Evolutionary conservation across 2,329 filamentous ascomycete species (phyloP), one percentile per base, ranked within the genome.

Genomic region (Alternaria conjuncta): DNA sequence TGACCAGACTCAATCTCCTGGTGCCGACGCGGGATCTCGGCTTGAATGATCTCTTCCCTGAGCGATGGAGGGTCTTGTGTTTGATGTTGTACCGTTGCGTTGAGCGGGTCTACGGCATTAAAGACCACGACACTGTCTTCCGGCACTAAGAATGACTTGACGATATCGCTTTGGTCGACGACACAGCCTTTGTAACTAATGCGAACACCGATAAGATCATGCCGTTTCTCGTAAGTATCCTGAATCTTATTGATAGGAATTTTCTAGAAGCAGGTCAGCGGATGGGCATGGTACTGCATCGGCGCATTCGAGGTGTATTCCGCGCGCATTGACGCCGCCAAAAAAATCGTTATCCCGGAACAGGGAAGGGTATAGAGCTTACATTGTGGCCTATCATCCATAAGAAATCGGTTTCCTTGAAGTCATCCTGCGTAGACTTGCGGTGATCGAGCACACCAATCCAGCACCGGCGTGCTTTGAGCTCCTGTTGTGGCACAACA

Each of bases 351-450:
- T 25, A 47, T 15, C 8, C 1, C 45, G 13, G 18, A 10, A 28
- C 18, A 20, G 47, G 8, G 6, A 8, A 15, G 58, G 12, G 3
- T 18, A 1, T 43, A 25, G 11, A 15, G 71, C 76, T 70, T 63
- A 79, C 76, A n/a, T 53, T 36, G 55, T 77, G 69, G 15, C 70
- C 73, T 36, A 77, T 76, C 59, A 81, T 71, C 78, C 80, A 82
- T 2, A 79, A 56, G 51, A 81, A 79, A 50, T 80, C 75, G 1
- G 25, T 9, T 44, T 75, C 69, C 8, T 30, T 20, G 3, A 73
- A 44, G 6, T 51, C 30, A 4, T 71, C 56, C 4, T 67, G 32
- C 5, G 63, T 62, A 4, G 59, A 28, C 28, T 69, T 71, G 18
- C 72, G 57, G 45, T 72, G 66, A 20, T 64, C 55, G 3, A 82